A percentile compares a stretch with the other conserved stretches of the same genome.
Conservation (phyloP, 345 rosid genomes). For the Corchorus capsularis region DNA sequence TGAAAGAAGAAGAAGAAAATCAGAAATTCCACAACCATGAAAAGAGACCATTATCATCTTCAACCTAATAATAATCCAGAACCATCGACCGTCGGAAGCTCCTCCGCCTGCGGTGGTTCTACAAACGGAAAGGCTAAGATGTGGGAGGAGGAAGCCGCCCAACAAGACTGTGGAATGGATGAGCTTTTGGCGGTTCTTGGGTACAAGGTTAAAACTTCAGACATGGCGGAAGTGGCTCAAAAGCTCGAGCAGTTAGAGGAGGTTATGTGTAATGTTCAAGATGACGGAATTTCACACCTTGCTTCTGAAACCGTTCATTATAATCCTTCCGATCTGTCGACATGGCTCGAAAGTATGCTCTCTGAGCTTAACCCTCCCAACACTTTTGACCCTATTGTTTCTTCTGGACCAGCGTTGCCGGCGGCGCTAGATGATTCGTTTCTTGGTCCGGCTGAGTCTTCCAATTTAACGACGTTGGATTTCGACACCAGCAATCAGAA, state of each 20-base stretch:
- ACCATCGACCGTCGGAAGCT: constrained; percentile 11
- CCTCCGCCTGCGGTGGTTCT: constrained; percentile 5
- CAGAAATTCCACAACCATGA: constrained; percentile 31
- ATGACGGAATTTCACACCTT: constrained; percentile 58
- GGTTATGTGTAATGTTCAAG: constrained; percentile 61
- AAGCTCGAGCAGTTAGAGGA: constrained; percentile 82
- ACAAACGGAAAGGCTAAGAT: constrained; percentile 48
- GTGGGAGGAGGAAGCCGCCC: constrained; percentile 42
- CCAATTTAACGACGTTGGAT: constrained; percentile 41
- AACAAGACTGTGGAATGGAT: constrained; percentile 57
- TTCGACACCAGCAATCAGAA: constrained; percentile 20
- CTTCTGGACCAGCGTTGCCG: constrained; percentile 10
- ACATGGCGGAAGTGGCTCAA: constrained; percentile 86
- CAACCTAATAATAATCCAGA: constrained; percentile 23
- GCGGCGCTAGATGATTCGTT: constrained; percentile 32
- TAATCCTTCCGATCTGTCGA: constrained; percentile 69
- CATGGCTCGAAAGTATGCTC: constrained; percentile 70
- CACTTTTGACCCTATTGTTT: constrained; percentile 24
- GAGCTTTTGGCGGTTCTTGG: constrained; percentile 74
- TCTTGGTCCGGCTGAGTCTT: constrained; percentile 41
- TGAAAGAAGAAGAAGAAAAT: not conserved
- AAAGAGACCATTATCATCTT: constrained; percentile 52
- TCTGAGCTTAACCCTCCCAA: constrained; percentile 60
- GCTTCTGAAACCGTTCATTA: constrained; percentile 72
- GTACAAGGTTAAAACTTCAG: constrained; percentile 72